Evolutionary conservation across 2,329 filamentous ascomycete genomes (phyloP).

Genomic region (Epichloe festucae): DNA sequence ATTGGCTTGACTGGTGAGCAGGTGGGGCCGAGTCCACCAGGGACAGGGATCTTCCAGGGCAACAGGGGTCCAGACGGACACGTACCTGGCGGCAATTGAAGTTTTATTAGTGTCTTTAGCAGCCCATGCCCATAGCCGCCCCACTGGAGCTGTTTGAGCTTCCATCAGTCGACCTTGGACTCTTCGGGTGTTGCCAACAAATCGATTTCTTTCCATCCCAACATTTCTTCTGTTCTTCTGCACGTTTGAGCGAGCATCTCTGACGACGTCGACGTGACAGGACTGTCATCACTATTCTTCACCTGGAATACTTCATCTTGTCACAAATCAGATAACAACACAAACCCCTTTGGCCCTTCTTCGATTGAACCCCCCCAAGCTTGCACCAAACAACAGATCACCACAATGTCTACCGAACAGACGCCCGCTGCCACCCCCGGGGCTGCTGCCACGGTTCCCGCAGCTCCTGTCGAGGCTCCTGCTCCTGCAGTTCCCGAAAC

Average conservation of each 20-base stretch:
- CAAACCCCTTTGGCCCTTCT: not conserved
- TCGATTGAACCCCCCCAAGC: not conserved
- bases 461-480: conserved; percentile 7
- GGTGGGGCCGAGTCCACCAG: too few relatives aligned
- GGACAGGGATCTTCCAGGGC: not conserved
- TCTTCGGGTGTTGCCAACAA: not conserved
- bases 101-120: not conserved
- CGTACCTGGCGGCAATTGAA: not conserved
- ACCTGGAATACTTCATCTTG: too few relatives aligned
- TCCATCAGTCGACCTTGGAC: not conserved
- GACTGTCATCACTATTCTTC: too few relatives aligned
- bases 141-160: not conserved
- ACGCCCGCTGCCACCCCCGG: conserved; percentile 6
- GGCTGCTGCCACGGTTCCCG: conserved; percentile 9
- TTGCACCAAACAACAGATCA: not conserved
- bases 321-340: not conserved
- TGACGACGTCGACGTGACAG: too few relatives aligned
- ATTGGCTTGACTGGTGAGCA: not conserved
- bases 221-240: not conserved
- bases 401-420: conserved; percentile 15
- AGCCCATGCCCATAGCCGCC: not conserved
- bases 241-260: not conserved
- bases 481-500: conserved; percentile 12
- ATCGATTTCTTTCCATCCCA: not conserved
- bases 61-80: not conserved